These are phyloP conservation scores for Tuber indicum DNA, from an alignment of 495 filamentous ascomycete genomes.

Conservation along the genomic window DNA sequence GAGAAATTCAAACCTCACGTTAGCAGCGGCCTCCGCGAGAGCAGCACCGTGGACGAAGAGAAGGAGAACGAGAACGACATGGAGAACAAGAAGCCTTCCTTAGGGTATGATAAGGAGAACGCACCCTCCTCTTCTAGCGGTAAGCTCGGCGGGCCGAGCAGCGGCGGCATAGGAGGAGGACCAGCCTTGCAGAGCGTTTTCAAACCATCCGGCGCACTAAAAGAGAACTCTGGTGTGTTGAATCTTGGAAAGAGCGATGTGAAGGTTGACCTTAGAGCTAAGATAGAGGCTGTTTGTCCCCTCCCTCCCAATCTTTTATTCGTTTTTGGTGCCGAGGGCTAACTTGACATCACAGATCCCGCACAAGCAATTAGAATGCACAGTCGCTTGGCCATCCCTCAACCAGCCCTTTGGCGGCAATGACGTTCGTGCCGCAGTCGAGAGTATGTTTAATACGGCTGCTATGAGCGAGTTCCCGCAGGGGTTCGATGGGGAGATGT, in stretches of 20 bases:
- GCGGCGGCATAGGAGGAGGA: slow-evolving; percentile 16
- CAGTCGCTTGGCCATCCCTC: slow-evolving; percentile 24
- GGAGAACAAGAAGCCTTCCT: slow-evolving; percentile 21
- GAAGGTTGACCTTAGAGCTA: slow-evolving; percentile 36
- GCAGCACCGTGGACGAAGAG: slow-evolving; percentile 27
- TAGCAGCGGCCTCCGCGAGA: slow-evolving; percentile 36
- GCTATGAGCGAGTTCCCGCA: slow-evolving; percentile 39
- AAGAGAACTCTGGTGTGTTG: slow-evolving; percentile 31
- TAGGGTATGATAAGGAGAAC: slow-evolving; percentile 27
- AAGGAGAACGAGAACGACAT: slow-evolving; percentile 39
- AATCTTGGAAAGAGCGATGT: slow-evolving; percentile 32
- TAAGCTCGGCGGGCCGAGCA: slow-evolving; percentile 20
- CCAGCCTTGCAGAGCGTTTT: slow-evolving; percentile 23
- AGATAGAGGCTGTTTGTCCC: slow-evolving; percentile 35
- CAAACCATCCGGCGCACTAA: slow-evolving; percentile 26
- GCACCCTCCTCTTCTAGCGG: background rate
- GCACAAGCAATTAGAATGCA: slow-evolving; percentile 23
- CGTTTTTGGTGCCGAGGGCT: background rate
- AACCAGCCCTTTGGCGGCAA: background rate
- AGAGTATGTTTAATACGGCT: background rate
- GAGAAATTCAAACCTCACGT: slow-evolving; percentile 39
- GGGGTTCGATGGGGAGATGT: slow-evolving; percentile 8
- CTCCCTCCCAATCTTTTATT: background rate
- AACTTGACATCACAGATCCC: slow-evolving; percentile 23
- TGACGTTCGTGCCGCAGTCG: background rate